Percentiles rank a stretch among this genome's conserved stretches.
These are phyloP conservation scores for Cryptosporidium parvum DNA, from an alignment of 169 alveolate genomes.

Conservation along the genomic window DNA sequence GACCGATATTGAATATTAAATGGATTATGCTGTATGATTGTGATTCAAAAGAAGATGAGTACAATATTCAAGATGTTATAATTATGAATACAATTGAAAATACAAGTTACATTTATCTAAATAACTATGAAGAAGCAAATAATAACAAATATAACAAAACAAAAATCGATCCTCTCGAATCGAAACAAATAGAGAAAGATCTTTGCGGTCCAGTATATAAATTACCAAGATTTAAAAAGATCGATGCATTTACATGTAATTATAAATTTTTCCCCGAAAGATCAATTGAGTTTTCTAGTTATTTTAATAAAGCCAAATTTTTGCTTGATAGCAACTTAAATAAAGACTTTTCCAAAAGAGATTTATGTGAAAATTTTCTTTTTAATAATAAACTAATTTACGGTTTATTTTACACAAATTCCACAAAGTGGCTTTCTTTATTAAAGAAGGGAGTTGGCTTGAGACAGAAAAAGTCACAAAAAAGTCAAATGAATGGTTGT, in stretches of 20 bases:
- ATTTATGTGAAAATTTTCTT: not conserved
- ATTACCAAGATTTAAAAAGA: slow-evolving; percentile 57
- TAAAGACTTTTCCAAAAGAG: not conserved
- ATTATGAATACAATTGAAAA: slow-evolving; percentile 8
- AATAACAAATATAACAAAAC: not conserved
- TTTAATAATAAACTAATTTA: slow-evolving; percentile 7
- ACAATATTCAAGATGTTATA: slow-evolving; percentile 3
- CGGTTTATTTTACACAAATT: slow-evolving; percentile 48
- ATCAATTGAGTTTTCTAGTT: slow-evolving; percentile 14
- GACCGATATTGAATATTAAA: slow-evolving; percentile 29
- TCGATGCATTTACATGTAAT: slow-evolving; percentile 9
- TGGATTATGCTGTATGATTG: slow-evolving; percentile 1
- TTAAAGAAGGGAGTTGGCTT: not conserved
- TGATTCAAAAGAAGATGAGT: not conserved
- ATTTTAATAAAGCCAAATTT: not conserved
- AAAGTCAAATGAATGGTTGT: slow-evolving; percentile 18
- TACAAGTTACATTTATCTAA: not conserved
- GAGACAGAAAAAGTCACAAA: not conserved
- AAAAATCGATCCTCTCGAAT: not conserved
- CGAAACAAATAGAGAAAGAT: not conserved
- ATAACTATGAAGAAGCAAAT: not conserved
- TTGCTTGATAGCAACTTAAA: not conserved
- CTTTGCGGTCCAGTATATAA: slow-evolving; percentile 73
- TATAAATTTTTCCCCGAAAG: slow-evolving; percentile 61
- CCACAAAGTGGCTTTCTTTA: slow-evolving; percentile 56